Base-by-base conservation (phyloP, 805 yeast species). In the Yueomyces sinensis region DNA sequence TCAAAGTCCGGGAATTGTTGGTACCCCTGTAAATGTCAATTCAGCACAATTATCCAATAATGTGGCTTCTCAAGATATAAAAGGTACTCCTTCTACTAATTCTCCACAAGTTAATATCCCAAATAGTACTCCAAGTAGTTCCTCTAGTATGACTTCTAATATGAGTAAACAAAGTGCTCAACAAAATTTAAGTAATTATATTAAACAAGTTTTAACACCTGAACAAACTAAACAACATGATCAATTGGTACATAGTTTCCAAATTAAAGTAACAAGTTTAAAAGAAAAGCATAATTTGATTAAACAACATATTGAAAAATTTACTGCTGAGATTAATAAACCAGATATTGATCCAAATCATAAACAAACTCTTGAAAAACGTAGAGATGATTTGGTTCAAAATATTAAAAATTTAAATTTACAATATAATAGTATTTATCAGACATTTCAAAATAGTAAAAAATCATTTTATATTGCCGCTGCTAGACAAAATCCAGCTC, bases 391-490 rank as follows among this genome's bases (percentile, higher is more conserved):
- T 33, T 32, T 54, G 24, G 20, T 46, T 9, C 41, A 40, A 22
- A 47, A 47, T 30, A 30, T 54, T 37, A 44, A 47, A 31, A 41
- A 46, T 23, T 29, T 52, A 32, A 41, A 44, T 27, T 40, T 40
- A 19, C 55, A 51, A 27, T 52, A 44, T 29, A 45, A 38, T 25
- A 46, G 38, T 6, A 35, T 54, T 23, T 50, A 44, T 22, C 48
- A 43, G 23, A 50, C 50, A 31, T 49, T 45, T 23, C 48, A 47
- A 34, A 51, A 49, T 29, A 48, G 47, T 15, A 52, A 52, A 30
- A 50, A 44, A 34, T 46, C 44, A 30, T 54, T 54, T 33, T 56
- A 49, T 36, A 44, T 56, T n/a, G 57, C 53, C 30, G 52, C 56
- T 35, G 56, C 58, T 13, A 49, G 52, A 29, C 41, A 44, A 7